Evolutionary conservation across 306 rosid species (phyloP), one percentile per base, ranked within the genome.

Genomic region (Vigna hirtella): DNA sequence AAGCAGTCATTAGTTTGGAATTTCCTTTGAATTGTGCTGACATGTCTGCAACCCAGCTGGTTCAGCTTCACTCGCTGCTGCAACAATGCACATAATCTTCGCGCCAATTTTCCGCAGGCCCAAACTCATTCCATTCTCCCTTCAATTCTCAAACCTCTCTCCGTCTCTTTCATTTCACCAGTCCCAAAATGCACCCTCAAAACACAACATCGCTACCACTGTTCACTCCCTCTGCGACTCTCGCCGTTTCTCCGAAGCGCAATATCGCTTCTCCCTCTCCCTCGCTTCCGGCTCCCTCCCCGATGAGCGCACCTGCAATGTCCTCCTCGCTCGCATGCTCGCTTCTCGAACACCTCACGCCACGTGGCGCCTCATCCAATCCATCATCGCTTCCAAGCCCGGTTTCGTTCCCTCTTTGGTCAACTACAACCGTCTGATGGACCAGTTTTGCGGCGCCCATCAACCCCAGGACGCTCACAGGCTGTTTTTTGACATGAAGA

Each of bases 231-330:
- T 94, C 5, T 94, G 96, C 28, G 91, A 90, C 79, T 72, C 97
- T 70, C 51, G 55, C 48, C 94, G 92, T 30, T 94, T 89, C 84
- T 42, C 17, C 16, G 97, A 92, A 83, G 97, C 97, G 72, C 93
- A 89, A 66, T 86, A 80, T 9, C 87, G 87, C 16, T 81, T 94
- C 70, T 70, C 69, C 22, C 89, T 90, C 73, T 86, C 81, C 62
- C 71, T 88, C 20, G 72, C 87, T 61, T 85, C 93, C 3, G 63
- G 75, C 52, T 81, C 84, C 17, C 58, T 90, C 58, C 97, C 96
- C 1, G 96, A 94, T 63, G 90, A 92, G 86, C 94, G 93, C 12
- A 84, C 94, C 45, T 94, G 92, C 86, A 92, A 94, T 62, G 86
- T 94, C 62, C 86, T 94, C 77, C 52, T 94, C 12, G 89, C 98